phyloP scores from a whole-genome alignment of 306 rosid genomes.

The Quercus engelmannii region DNA sequence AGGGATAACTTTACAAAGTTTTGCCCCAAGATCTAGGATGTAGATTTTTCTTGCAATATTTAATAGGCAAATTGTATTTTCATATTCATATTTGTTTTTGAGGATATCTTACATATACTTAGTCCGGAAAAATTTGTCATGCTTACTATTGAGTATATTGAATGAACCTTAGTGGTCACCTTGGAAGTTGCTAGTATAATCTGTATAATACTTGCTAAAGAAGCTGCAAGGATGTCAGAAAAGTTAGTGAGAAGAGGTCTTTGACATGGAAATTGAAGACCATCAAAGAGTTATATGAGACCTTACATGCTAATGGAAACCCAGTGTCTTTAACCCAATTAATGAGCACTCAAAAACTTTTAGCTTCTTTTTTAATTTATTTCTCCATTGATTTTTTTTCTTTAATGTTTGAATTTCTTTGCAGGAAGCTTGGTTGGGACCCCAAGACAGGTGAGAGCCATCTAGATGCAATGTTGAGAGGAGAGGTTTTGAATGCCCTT shows the following conservation, averaged over 20 bases:
- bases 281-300: background rate
- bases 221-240: background rate
- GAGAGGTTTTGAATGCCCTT: slow-evolving; percentile 84
- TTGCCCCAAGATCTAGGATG: too few species aligned
- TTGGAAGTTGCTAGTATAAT: too few species aligned
- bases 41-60: too few species aligned
- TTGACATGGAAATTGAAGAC: background rate
- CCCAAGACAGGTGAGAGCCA: slow-evolving; percentile 59
- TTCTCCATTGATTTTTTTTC: background rate
- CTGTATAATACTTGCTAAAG: too few species aligned
- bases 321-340: background rate
- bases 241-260: background rate
- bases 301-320: background rate
- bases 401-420: slow-evolving; percentile 11
- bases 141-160: too few species aligned
- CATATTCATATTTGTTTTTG: too few species aligned
- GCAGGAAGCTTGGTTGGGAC: slow-evolving; percentile 96
- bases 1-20: too few species aligned
- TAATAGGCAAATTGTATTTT: too few species aligned
- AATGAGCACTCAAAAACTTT: background rate
- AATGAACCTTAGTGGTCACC: too few species aligned
- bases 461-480: slow-evolving; percentile 91
- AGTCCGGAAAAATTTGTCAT: too few species aligned
- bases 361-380: background rate
- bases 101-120: too few species aligned